A percentile compares a stretch with the other conserved stretches of the same genome.
phyloP scores from a whole-genome alignment of 2,329 filamentous ascomycete species.

The Lecanicillium sp. region DNA sequence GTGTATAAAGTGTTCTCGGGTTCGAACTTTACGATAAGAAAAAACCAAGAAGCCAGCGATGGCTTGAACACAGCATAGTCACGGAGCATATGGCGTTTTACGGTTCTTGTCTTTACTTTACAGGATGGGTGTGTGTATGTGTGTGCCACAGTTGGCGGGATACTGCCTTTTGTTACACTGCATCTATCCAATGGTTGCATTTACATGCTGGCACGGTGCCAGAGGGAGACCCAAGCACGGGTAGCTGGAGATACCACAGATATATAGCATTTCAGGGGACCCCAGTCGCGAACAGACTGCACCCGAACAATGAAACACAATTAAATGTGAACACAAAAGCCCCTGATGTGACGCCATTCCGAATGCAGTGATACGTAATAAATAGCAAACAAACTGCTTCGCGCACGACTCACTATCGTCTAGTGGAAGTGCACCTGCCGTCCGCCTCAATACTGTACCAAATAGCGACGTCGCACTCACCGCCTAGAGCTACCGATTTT shows the following conservation, averaged over 20 bases:
- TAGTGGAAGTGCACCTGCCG: no score
- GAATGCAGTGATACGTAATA: no score
- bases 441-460: not conserved
- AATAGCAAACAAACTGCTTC: no score
- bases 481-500: not conserved
- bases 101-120: not conserved
- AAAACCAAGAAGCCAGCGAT: constrained; percentile 8
- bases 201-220: not conserved
- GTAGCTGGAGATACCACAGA: constrained; percentile 3
- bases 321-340: no score
- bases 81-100: constrained; percentile 5
- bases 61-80: not conserved
- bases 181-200: constrained; percentile 2
- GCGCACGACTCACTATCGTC: no score
- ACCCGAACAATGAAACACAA: not conserved
- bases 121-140: no score
- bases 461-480: not conserved
- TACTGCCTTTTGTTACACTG: no score
- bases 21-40: no score
- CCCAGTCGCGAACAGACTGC: not conserved
- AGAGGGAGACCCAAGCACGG: not conserved
- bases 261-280: not conserved
- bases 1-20: no score
- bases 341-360: no score
- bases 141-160: no score